Conservation (phyloP, 2,329 filamentous ascomycete genomes). For the Coniochaeta prunicola region DNA sequence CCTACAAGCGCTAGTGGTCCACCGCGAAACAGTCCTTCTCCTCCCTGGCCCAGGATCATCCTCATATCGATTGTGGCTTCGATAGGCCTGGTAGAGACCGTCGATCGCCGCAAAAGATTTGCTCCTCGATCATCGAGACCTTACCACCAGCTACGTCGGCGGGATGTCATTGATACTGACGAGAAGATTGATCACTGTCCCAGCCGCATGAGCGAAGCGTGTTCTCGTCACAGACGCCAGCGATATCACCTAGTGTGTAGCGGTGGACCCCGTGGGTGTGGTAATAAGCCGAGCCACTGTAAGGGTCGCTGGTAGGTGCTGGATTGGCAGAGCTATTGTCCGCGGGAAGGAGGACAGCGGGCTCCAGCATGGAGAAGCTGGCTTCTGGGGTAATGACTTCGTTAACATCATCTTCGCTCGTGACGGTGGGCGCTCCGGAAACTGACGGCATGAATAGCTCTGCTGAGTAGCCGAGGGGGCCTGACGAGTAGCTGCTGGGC, state of each 20-base stretch:
- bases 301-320: neutral
- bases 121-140: neutral
- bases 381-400: neutral
- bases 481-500: neutral
- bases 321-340: neutral
- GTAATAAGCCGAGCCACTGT: neutral
- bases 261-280: neutral
- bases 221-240: neutral
- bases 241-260: neutral
- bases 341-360: neutral
- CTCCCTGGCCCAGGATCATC: too few species aligned
- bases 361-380: neutral
- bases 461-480: neutral
- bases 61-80: neutral
- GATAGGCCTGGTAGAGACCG: neutral
- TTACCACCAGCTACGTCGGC: too few species aligned
- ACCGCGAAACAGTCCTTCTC: too few species aligned
- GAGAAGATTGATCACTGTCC: neutral
- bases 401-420: neutral
- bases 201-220: neutral
- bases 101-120: neutral
- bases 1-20: neutral
- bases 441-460: conserved; percentile 1
- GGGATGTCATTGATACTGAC: too few species aligned
- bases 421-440: neutral